Conservation (phyloP, 1,284 basidiomycete species). For the Fomitopsis pinicola region DNA sequence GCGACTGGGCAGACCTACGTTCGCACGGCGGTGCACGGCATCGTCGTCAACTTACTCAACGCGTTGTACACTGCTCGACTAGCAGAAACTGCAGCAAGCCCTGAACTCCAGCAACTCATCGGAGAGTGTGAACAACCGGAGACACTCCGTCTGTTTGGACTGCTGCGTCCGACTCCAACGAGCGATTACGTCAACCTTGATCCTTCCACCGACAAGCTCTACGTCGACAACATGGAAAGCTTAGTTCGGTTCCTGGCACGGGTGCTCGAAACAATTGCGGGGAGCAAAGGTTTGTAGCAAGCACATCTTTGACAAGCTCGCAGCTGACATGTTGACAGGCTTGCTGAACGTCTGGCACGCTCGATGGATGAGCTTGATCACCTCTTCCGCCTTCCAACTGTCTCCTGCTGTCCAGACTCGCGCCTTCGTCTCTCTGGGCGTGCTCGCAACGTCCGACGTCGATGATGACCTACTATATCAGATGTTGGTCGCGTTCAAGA, state of each 20-base stretch:
- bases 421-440: slow-evolving; percentile 83
- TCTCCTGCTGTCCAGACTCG: slow-evolving; percentile 88
- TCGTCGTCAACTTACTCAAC: slow-evolving; percentile 79
- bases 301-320: not conserved
- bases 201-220: slow-evolving; percentile 53
- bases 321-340: slow-evolving; percentile 40
- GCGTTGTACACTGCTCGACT: slow-evolving; percentile 58
- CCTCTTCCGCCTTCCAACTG: slow-evolving; percentile 89
- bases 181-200: slow-evolving; percentile 62
- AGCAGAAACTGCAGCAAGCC: slow-evolving; percentile 49
- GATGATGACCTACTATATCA: slow-evolving; percentile 89
- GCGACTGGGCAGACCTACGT: slow-evolving; percentile 72
- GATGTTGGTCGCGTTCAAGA: slow-evolving; percentile 79
- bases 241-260: slow-evolving; percentile 64
- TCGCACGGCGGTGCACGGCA: slow-evolving; percentile 77
- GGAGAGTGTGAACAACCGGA: slow-evolving; percentile 55
- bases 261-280: slow-evolving; percentile 63
- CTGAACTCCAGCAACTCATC: slow-evolving; percentile 59
- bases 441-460: slow-evolving; percentile 74
- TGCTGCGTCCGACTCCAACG: slow-evolving; percentile 52
- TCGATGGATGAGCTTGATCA: slow-evolving; percentile 91
- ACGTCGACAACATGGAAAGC: slow-evolving; percentile 64
- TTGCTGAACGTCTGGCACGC: slow-evolving; percentile 90
- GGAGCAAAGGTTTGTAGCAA: slow-evolving; percentile 54
- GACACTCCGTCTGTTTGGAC: slow-evolving; percentile 71